Base-by-base conservation (phyloP, 176 grass and related monocot species). In the Oryza coarctata region DNA sequence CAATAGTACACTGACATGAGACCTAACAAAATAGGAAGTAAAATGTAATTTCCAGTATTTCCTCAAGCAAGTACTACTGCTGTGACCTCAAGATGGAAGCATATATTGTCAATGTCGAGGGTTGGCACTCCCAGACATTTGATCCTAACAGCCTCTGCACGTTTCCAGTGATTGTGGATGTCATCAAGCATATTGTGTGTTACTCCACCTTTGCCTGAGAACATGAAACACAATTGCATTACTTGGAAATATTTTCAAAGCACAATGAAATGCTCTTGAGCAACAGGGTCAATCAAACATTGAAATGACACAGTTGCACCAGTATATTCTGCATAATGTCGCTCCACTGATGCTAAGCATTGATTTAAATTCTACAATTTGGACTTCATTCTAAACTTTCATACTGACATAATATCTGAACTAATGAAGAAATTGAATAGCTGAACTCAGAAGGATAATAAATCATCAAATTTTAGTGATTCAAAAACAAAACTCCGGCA, bases 161-260 rank as follows among this genome's bases (percentile, higher is more conserved):
- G 79, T 78, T 85, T 91, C 87, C 92, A 94, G 63, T 91, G 87
- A 32, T 91, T 94, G 76, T 91, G 92, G 75, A 94, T 89, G 84
- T 94, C 92, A 77, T 94, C 84, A 1, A 94, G 78, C 92, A 91
- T 87, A 82, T 94, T 94, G 82, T 94, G 92, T 5, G 89, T 89
- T 18, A 94, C 84, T 43, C 92, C 92, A 45, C 63, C 87, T 83
- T 91, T 94, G 26, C 89, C 92, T 94, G 80, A 30, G 36, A 67
- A 69, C 40, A 78, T 6, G 49, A 67, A 28, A 8, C 62, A 83
- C 27, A 25, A 49, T 65, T 27, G 86, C 36, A 44, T 35, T 50
- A 34, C 45, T 83, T 25, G 39, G 11, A 61, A 4, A 22, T 75
- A 14, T 5, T 7, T 80, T 32, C 6, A 18, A 25, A 64, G 26